Percentiles rank a stretch among this genome's conserved stretches.
These are phyloP conservation scores for Eucalyptus lansdowneana DNA, from an alignment of 345 rosid species.

Conservation along the genomic window DNA sequence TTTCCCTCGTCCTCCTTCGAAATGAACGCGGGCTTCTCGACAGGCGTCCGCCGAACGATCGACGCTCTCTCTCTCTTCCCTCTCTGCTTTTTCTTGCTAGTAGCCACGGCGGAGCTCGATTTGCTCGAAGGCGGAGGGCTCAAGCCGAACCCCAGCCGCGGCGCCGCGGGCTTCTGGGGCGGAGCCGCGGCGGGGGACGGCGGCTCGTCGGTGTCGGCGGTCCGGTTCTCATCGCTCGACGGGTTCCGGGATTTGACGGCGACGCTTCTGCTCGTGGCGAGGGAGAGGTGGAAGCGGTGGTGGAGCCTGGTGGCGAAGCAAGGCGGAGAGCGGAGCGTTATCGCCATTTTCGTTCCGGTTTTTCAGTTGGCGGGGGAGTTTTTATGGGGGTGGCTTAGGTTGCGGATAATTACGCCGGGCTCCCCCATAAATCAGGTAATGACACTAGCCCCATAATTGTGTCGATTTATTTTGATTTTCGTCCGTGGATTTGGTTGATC, in stretches of 20 bases:
- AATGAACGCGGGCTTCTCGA: constrained; percentile 44
- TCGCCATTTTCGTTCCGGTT: constrained; percentile 41
- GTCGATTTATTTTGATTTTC: background rate
- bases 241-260: constrained; percentile 29
- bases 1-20: constrained; percentile 41
- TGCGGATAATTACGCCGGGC: background rate
- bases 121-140: constrained; percentile 4
- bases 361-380: background rate
- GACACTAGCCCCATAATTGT: background rate
- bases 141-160: constrained; percentile 57
- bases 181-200: background rate
- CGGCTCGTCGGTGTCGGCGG: constrained; percentile 25
- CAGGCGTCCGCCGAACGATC: constrained; percentile 49
- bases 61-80: constrained; percentile 41
- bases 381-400: background rate
- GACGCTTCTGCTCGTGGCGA: constrained; percentile 7
- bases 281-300: constrained; percentile 7
- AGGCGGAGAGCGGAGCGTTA: constrained; percentile 26
- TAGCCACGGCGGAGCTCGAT: background rate
- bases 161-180: constrained; percentile 27
- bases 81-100: constrained; percentile 24
- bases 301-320: constrained; percentile 7
- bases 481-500: background rate
- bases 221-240: constrained; percentile 1
- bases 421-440: background rate